phyloP scores from a whole-genome alignment of 2,329 filamentous ascomycete genomes.

The Calonectria hongkongensis region DNA sequence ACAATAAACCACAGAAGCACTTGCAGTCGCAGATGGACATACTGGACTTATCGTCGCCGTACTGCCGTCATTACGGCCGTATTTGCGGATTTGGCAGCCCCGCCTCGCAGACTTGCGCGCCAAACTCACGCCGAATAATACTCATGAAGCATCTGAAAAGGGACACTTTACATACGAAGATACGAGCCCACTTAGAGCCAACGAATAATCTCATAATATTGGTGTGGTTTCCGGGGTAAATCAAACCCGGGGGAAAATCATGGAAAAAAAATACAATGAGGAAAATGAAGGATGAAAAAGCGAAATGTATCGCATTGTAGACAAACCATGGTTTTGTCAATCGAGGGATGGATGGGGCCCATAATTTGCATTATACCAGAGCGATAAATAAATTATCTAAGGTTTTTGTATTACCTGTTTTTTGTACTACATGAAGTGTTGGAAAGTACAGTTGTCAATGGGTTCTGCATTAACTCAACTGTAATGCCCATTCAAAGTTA shows the following conservation, averaged over 20 bases:
- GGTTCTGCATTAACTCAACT: too few relatives aligned
- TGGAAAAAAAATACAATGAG: background rate
- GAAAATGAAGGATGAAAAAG: background rate
- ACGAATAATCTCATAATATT: background rate
- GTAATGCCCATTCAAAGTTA: too few relatives aligned
- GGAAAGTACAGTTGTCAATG: too few relatives aligned
- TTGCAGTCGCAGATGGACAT: conserved; percentile 19
- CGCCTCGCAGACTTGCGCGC: background rate
- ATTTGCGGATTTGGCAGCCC: conserved; percentile 26
- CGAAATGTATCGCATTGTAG: background rate
- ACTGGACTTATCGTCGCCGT: conserved; percentile 20
- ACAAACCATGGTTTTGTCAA: background rate
- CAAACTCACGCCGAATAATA: background rate
- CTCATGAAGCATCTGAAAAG: background rate
- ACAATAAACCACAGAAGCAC: background rate
- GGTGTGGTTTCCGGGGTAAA: background rate
- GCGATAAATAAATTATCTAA: too few relatives aligned
- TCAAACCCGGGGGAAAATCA: background rate
- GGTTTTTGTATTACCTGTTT: too few relatives aligned
- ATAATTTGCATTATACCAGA: too few relatives aligned
- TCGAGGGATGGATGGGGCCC: too few relatives aligned
- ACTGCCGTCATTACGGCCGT: conserved; percentile 20
- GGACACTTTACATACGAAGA: background rate
- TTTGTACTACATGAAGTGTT: too few relatives aligned
- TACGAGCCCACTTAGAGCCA: background rate